Percentiles rank a stretch among this genome's conserved stretches.
Evolutionary conservation across 2,329 filamentous ascomycete genomes (phyloP).

Genomic region (Neofusicoccum sp.): DNA sequence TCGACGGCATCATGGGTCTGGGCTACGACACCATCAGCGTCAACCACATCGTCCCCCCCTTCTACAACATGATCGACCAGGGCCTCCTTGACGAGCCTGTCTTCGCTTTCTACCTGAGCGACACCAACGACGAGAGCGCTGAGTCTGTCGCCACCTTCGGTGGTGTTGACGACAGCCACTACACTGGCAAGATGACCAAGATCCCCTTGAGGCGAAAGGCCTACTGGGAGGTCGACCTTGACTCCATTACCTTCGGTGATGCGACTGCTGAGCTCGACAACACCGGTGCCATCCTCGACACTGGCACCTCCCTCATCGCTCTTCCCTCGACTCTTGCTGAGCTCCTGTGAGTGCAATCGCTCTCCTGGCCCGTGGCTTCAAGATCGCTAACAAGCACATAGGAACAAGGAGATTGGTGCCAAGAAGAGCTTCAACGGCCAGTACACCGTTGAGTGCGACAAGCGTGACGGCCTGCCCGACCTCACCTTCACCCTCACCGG

Average conservation of each 20-base stretch:
- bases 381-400: constrained; percentile 24
- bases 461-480: constrained; percentile 80
- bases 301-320: constrained; percentile 94
- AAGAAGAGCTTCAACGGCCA: constrained; percentile 98
- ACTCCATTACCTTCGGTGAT: constrained; percentile 85
- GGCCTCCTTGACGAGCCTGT: constrained; percentile 85
- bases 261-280: constrained; percentile 84
- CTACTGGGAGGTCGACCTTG: constrained; percentile 98
- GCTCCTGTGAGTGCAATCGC: constrained; percentile 62
- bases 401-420: constrained; percentile 92
- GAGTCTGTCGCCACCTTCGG: constrained; percentile 89
- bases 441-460: constrained; percentile 87
- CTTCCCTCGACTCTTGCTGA: constrained; percentile 89
- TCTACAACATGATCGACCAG: constrained; percentile 94
- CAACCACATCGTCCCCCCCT: constrained; percentile 89
- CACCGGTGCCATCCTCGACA: constrained; percentile 96
- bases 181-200: constrained; percentile 82
- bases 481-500: constrained; percentile 87
- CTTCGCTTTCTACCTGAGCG: constrained; percentile 93
- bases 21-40: constrained; percentile 97
- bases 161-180: constrained; percentile 79
- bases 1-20: constrained; percentile 93
- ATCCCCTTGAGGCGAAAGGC: constrained; percentile 97
- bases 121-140: constrained; percentile 66
- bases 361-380: background rate